These are phyloP conservation scores for Hanseniaspora vineae DNA, from an alignment of 805 yeast genomes.

Conservation along the genomic window DNA sequence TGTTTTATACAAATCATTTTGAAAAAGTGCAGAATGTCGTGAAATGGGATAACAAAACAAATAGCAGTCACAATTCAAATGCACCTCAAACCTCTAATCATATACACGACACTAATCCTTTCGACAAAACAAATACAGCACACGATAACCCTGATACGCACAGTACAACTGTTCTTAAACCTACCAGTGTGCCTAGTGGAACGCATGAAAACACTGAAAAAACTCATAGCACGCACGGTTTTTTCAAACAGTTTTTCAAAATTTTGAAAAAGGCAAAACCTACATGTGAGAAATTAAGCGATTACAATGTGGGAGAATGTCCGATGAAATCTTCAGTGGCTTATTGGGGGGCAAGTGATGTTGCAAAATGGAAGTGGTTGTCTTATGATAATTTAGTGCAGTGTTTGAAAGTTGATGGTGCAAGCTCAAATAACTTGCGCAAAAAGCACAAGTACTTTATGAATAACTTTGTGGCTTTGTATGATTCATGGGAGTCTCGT, in stretches of 20 bases:
- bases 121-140: too few species aligned
- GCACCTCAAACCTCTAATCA: too few species aligned
- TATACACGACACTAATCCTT: too few species aligned
- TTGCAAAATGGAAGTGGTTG: not conserved
- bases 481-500: not conserved
- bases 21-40: too few species aligned
- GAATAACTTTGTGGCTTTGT: constrained; percentile 8
- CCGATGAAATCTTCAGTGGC: not conserved
- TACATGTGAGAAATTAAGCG: not conserved
- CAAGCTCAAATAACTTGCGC: not conserved
- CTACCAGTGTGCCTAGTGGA: too few species aligned
- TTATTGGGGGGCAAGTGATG: not conserved
- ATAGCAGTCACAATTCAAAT: too few species aligned
- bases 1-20: too few species aligned
- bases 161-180: too few species aligned
- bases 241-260: not conserved
- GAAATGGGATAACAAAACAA: too few species aligned
- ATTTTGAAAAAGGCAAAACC: not conserved
- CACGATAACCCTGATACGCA: too few species aligned
- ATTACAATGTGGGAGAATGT: not conserved
- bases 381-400: not conserved
- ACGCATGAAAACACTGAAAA: too few species aligned
- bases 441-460: constrained; percentile 4
- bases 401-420: not conserved
- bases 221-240: too few species aligned